Base-by-base conservation (phyloP, 768 basidiomycete species). In the Ephemerocybe angulata region DNA sequence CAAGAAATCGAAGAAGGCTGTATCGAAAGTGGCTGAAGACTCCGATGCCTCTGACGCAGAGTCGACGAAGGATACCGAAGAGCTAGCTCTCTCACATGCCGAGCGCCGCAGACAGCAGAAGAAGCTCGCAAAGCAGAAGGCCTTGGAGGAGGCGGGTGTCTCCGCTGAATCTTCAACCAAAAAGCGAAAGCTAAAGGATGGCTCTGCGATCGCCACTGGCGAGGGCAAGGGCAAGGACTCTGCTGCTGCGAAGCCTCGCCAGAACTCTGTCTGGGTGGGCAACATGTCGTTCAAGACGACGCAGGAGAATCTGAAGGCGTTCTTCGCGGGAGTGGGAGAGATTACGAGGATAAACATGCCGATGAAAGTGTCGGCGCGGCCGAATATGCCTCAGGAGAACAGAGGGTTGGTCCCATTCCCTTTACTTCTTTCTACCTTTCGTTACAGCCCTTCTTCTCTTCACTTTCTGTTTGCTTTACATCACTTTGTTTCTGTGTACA, bases 221-320 rank as follows among this genome's bases (percentile, higher is more conserved):
- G 58, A 15, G 12, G 25, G 7, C 22, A 46, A 46, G 28, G 44
- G 28, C 22, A 64, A 53, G 60, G 61, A 63, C 25, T 53, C 61
- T n/a, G 60, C 61, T 64, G 60, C 53, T 60, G 58, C 64, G 44
- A 65, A 67, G 13, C 86, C 85, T 68, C 83, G 88, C 24, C 84
- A 90, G 69, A 85, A 95, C 67, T 95, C 92, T 4, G 78, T 98
- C 44, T 98, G 96, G 96, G 89, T 98, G 28, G 96, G 96, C 38
- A 98, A 98, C 71, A 66, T 98, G 67, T 80, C 89, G 5, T 98
- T 88, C 79, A 89, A 88, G 71, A 98, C 96, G 50, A 90, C 87
- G 0, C 74, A 79, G 54, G 83, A 88, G 11, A 74, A 86, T n/a
- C 71, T 98, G 29, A 78, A 76, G 38, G 63, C 61, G 28, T 93